Evolutionary conservation across 2,329 filamentous ascomycete genomes (phyloP), one percentile per base, ranked within the genome.

Genomic region (Aureobasidium sp.): DNA sequence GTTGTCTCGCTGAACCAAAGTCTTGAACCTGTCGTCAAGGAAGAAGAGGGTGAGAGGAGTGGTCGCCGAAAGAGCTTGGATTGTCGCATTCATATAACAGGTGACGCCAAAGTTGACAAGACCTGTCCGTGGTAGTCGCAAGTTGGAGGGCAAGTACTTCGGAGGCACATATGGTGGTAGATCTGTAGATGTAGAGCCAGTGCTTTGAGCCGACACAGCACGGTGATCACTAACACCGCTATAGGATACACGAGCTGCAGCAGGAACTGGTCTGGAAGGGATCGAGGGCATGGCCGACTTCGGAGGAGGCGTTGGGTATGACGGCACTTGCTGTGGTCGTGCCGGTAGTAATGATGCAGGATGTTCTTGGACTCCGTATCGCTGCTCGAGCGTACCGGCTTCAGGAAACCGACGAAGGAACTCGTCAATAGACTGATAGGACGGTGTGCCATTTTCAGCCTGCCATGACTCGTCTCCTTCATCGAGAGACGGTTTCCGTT

Each of bases 81-180:
- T 79, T 0, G 87, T 87, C n/a, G 90, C 87, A 73, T 96, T 97
- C 79, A 94, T 91, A 71, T 96, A 97, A 72, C 93, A 97, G 66
- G 89, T 92, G 50, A 88, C 87, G 1, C 85, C 84, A 44, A 91
- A 89, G 68, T 97, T 97, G 63, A 85, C 77, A 14, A 97, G 80
- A 0, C 93, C 92, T 12, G 90, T 88, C 39, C 79, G 78, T n/a
- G 85, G 82, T 67, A 85, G 78, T 31, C 76, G 74, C 17, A 73
- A 62, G 40, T 78, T 75, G 27, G 74, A 73, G 5, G 75, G 73
- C 44, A 76, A 72, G 17, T 76, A 74, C 37, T 75, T 75, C 15
- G 76, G 75, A 3, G 78, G 75, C 4, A 80, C 70, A 63, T 80
- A 80, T 17, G 76, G 72, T 9, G 75, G 71, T 11, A 78, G 69